phyloP scores from a whole-genome alignment of 2,329 filamentous ascomycete genomes.

The Exserohilum turcica region DNA sequence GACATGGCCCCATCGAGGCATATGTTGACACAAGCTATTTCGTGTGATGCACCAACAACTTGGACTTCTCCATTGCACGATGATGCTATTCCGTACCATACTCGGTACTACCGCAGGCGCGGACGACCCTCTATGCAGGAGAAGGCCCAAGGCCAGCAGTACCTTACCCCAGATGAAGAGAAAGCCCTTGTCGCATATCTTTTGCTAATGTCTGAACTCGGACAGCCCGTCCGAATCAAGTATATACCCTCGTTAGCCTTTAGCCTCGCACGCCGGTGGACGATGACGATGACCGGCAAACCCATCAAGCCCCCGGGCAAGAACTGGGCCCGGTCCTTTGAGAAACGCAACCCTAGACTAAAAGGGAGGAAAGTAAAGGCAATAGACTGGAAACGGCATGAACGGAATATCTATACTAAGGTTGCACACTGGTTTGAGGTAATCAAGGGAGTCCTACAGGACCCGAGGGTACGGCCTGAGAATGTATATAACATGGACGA shows the following conservation, averaged over 20 bases:
- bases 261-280: constrained; percentile 10
- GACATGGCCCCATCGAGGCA: background rate
- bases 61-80: background rate
- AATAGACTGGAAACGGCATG: constrained; percentile 23
- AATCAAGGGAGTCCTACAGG: constrained; percentile 7
- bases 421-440: constrained; percentile 20
- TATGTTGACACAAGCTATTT: background rate
- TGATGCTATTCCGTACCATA: background rate
- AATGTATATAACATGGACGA: constrained; percentile 6
- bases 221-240: constrained; percentile 28
- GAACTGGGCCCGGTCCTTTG: constrained; percentile 17
- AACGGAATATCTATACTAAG: constrained; percentile 24
- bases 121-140: background rate
- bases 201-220: constrained; percentile 21
- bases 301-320: constrained; percentile 16
- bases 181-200: constrained; percentile 30
- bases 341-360: constrained; percentile 16
- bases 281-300: constrained; percentile 7
- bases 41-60: background rate
- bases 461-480: constrained; percentile 15
- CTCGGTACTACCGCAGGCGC: background rate
- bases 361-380: constrained; percentile 17
- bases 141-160: constrained; percentile 36
- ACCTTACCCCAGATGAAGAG: constrained; percentile 38
- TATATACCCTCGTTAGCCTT: constrained; percentile 25